Evolutionary conservation across 1,284 basidiomycete species (phyloP).

Genomic region (Ceraceosorus bombacis): DNA sequence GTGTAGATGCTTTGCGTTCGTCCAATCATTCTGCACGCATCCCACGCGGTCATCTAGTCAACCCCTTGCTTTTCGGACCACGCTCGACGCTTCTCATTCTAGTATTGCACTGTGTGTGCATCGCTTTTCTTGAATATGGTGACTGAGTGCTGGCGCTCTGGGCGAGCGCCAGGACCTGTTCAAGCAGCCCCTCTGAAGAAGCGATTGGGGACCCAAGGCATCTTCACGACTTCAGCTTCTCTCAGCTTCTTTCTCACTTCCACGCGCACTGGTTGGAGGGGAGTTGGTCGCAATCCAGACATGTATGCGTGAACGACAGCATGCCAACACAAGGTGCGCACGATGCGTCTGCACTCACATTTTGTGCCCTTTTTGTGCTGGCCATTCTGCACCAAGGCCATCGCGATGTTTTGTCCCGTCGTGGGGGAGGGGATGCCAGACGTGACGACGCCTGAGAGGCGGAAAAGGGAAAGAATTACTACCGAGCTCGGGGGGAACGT

Average conservation of each 20-base stretch:
- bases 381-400: conserved; percentile 75
- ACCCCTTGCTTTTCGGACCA: no score
- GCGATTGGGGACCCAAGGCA: conserved; percentile 65
- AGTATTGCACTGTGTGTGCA: no score
- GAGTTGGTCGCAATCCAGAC: not conserved
- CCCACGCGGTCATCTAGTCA: no score
- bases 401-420: conserved; percentile 82
- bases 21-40: no score
- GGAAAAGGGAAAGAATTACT: not conserved
- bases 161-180: no score
- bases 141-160: no score
- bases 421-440: conserved; percentile 94
- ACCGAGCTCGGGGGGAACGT: not conserved
- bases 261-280: conserved; percentile 55
- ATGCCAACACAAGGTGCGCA: not conserved
- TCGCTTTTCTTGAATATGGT: no score
- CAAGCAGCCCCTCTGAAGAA: conserved; percentile 36
- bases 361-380: conserved; percentile 85
- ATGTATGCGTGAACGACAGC: no score
- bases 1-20: no score
- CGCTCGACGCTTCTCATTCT: no score
- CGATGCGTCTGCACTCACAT: conserved; percentile 4
- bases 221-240: conserved; percentile 62
- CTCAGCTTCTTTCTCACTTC: conserved; percentile 69
- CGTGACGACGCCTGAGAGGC: conserved; percentile 61